Base-by-base conservation (phyloP, 352 stramenopile species). In the Peronospora farinosa region DNA sequence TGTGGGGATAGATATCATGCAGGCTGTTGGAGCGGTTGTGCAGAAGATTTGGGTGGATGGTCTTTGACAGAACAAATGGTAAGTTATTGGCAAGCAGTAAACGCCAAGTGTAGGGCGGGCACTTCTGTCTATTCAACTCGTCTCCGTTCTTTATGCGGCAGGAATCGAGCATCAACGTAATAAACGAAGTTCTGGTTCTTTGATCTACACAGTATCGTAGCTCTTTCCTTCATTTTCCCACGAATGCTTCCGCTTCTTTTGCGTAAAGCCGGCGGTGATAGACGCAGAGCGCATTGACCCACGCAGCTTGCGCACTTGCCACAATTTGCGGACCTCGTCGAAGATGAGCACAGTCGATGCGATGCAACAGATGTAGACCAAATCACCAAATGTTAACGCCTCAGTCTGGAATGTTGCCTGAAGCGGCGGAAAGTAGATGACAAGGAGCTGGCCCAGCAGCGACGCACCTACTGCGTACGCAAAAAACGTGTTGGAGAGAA, bases 381-480 rank as follows among this genome's bases (percentile, higher is more conserved):
- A 63, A 68, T 99, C 96, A 9, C 55, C 55, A 7, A 93, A 41
- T 25, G 84, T 85, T n/a, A 99, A 65, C 32, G 92, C 84, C 63
- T 98, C 96, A 0, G 96, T 98, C 63, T 98, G 92, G 67, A 98
- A 98, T 8, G 97, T 85, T 17, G 87, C 70, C 58, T 98, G 96
- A n/a, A 98, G 77, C 16, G 92, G 92, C 11, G 86, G 80, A 46
- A 97, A 92, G 72, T 98, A 99, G 44, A 98, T 97, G 17, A 99
- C 92, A 6, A 96, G 57, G 13, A 98, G 73, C 67, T 98, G 95
- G 1, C 96, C 96, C 12, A 97, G 41, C 40, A 98, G 61, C 3
- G 86, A 97, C 5, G 88, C 87, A 16, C 85, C 84, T 23, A 98
- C 86, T 1, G 96, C 93, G 60, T 89, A 95, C 27, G 93, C 67